Conservation (phyloP, 2,329 filamentous ascomycete genomes). For the Apiospora pterosperma region DNA sequence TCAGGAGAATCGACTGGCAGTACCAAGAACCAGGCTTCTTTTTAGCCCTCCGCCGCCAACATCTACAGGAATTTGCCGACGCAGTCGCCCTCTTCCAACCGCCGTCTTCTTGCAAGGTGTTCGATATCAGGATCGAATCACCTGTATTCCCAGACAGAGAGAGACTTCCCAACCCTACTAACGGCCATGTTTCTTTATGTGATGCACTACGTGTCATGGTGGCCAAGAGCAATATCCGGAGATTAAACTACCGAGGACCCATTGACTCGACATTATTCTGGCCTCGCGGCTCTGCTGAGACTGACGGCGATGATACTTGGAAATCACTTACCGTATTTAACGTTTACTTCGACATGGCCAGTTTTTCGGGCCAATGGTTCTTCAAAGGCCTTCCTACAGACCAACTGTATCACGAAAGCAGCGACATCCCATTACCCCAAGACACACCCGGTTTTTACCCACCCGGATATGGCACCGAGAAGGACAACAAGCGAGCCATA, state of each 20-base stretch:
- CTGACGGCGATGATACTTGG: neutral
- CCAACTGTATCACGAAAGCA: neutral
- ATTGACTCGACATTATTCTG: neutral
- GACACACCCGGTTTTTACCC: neutral
- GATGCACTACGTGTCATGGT: neutral
- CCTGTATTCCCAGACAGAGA: neutral
- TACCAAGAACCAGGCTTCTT: too few species aligned
- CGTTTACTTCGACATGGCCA: neutral
- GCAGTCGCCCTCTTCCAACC: too few species aligned
- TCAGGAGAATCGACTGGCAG: too few species aligned
- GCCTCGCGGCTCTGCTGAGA: neutral
- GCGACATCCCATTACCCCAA: neutral
- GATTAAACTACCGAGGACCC: neutral
- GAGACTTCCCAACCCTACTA: neutral
- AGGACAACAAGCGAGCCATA: neutral
- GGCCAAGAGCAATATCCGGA: neutral
- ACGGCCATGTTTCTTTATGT: neutral
- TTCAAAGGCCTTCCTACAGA: neutral
- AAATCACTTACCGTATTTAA: neutral
- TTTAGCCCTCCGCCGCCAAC: too few species aligned
- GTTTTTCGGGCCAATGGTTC: neutral
- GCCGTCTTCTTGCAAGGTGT: too few species aligned
- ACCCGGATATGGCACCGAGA: neutral
- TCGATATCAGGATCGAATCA: too few species aligned
- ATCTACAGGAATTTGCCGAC: too few species aligned